Evolutionary conservation across 768 basidiomycete species (phyloP).

Genomic region (Podaxis carcinomalis): DNA sequence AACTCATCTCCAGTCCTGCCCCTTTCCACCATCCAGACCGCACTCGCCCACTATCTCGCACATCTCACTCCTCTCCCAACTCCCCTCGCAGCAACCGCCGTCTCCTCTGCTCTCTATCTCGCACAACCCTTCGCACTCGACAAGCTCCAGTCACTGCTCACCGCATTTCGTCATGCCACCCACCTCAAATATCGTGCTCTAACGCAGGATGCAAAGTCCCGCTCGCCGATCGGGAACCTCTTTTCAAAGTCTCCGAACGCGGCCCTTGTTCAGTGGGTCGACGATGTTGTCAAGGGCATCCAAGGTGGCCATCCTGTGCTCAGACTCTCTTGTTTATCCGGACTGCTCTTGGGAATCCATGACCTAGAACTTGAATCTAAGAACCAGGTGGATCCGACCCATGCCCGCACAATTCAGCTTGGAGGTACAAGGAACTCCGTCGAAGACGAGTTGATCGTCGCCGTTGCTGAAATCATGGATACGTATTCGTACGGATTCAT

Average conservation of each 20-base stretch:
- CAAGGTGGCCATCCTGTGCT: conserved; percentile 64
- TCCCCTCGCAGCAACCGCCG: conserved; percentile 49
- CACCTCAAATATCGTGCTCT: conserved; percentile 47
- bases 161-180: conserved; percentile 56
- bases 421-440: conserved; percentile 34
- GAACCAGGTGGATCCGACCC: conserved; percentile 11
- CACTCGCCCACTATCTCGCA: conserved; percentile 58
- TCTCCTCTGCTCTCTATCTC: conserved; percentile 53
- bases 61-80: conserved; percentile 47
- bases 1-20: conserved; percentile 38
- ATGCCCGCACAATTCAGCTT: conserved; percentile 5
- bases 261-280: conserved; percentile 46
- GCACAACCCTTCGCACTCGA: conserved; percentile 37
- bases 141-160: conserved; percentile 45
- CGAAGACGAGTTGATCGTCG: conserved; percentile 65
- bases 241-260: conserved; percentile 36
- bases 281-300: conserved; percentile 49
- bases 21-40: conserved; percentile 45
- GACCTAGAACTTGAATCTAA: conserved; percentile 39
- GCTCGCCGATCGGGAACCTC: conserved; percentile 28
- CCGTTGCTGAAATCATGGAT: conserved; percentile 74
- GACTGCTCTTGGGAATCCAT: conserved; percentile 60
- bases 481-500: conserved; percentile 32
- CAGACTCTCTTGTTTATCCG: conserved; percentile 58
- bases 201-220: conserved; percentile 28